These are phyloP conservation scores for Ceratobasidium sp. DNA, from an alignment of 1,284 basidiomycete species.

Conservation along the genomic window DNA sequence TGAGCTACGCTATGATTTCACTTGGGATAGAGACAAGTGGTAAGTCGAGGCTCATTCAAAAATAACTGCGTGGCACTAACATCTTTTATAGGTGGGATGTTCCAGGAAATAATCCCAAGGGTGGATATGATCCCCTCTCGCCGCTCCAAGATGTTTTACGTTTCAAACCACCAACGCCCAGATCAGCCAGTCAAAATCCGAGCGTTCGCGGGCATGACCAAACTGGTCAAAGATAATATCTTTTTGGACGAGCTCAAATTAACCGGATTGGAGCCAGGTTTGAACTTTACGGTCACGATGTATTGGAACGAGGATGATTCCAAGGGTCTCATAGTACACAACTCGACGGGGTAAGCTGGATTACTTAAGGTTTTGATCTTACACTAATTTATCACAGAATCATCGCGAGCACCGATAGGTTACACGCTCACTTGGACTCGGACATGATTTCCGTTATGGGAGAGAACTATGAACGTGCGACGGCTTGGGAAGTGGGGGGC, in stretches of 20 bases:
- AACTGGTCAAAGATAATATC: not conserved
- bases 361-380: not conserved
- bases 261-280: not conserved
- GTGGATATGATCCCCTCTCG: not conserved
- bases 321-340: not conserved
- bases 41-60: not conserved
- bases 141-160: not conserved
- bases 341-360: not conserved
- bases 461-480: not conserved
- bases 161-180: not conserved
- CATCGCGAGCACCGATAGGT: not conserved
- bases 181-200: not conserved
- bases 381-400: not conserved
- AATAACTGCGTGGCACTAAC: too few relatives aligned
- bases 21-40: slow-evolving; percentile 8
- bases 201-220: not conserved
- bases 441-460: not conserved
- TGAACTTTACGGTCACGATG: not conserved
- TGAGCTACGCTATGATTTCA: not conserved
- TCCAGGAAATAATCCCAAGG: not conserved
- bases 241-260: not conserved
- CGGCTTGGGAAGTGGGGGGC: not conserved
- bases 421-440: not conserved
- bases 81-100: not conserved
- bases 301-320: not conserved